These are phyloP conservation scores for Penicillium sp. DNA, from an alignment of 2,329 filamentous ascomycete genomes.

Conservation along the genomic window DNA sequence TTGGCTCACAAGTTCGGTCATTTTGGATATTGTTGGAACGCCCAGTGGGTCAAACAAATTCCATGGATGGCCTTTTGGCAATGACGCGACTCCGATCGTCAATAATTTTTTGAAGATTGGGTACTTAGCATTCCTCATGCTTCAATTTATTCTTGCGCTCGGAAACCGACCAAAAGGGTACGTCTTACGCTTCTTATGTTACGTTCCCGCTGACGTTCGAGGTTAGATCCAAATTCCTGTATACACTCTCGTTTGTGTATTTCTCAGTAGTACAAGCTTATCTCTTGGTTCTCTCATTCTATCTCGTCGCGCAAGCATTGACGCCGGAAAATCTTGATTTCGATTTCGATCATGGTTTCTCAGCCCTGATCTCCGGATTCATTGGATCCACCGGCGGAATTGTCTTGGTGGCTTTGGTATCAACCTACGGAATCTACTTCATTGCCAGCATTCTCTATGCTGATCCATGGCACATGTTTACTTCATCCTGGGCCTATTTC, in stretches of 20 bases:
- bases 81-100: slow-evolving; percentile 78
- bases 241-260: slow-evolving; percentile 81
- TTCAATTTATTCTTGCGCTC: slow-evolving; percentile 92
- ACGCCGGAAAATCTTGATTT: slow-evolving; percentile 67
- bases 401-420: slow-evolving; percentile 84
- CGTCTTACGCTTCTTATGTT: not conserved
- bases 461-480: slow-evolving; percentile 99
- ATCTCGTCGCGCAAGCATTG: slow-evolving; percentile 80
- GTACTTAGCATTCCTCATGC: slow-evolving; percentile 82
- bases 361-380: slow-evolving; percentile 71
- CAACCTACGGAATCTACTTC: slow-evolving; percentile 94
- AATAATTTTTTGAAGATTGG: slow-evolving; percentile 87
- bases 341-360: slow-evolving; percentile 60
- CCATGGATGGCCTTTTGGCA: slow-evolving; percentile 84
- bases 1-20: slow-evolving; percentile 94
- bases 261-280: slow-evolving; percentile 76
- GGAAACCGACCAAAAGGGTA: slow-evolving; percentile 89
- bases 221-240: slow-evolving; percentile 72
- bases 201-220: not conserved
- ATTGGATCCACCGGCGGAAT: slow-evolving; percentile 76
- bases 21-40: slow-evolving; percentile 90
- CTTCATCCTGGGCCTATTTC: slow-evolving; percentile 88
- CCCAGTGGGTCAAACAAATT: slow-evolving; percentile 56
- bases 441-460: slow-evolving; percentile 92
- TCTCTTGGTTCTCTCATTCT: slow-evolving; percentile 47